Percentiles rank a stretch among this genome's conserved stretches.
phyloP scores from a whole-genome alignment of 2,329 filamentous ascomycete genomes.

The Eutypa lata region DNA sequence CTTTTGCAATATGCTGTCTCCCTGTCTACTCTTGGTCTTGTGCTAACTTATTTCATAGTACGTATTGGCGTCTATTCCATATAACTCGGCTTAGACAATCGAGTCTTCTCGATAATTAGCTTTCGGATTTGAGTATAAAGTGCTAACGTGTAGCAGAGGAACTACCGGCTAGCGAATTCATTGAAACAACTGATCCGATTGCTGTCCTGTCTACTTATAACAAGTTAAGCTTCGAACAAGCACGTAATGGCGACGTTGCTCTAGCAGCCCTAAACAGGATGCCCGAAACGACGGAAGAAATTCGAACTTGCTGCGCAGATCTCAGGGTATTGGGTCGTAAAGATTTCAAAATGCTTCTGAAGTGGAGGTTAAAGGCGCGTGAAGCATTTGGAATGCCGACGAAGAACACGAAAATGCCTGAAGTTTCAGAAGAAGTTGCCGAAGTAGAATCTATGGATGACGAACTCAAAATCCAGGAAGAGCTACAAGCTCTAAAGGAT shows the following conservation, averaged over 20 bases:
- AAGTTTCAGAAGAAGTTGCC: conserved; percentile 64
- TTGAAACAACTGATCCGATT: conserved; percentile 90
- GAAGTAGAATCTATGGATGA: conserved; percentile 91
- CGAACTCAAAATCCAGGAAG: conserved; percentile 84
- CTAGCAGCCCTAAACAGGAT: conserved; percentile 82
- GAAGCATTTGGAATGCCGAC: conserved; percentile 85
- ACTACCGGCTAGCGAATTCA: conserved; percentile 83
- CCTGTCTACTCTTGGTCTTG: too few relatives aligned
- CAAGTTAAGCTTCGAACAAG: conserved; percentile 76
- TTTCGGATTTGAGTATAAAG: background rate
- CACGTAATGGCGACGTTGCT: conserved; percentile 78
- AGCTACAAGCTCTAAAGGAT: conserved; percentile 79
- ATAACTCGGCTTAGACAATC: too few relatives aligned
- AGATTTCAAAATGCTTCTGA: conserved; percentile 86
- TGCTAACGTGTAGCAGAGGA: conserved; percentile 48
- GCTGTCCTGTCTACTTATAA: conserved; percentile 86
- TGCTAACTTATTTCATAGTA: too few relatives aligned
- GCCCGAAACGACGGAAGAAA: conserved; percentile 81
- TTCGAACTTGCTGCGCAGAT: conserved; percentile 74
- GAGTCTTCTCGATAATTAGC: too few relatives aligned
- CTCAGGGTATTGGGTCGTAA: conserved; percentile 88
- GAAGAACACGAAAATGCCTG: conserved; percentile 60
- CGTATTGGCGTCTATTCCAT: too few relatives aligned
- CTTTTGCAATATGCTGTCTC: too few relatives aligned
- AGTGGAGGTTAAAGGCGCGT: conserved; percentile 84